These are phyloP conservation scores for Dictyostelium gargantuum DNA, from an alignment of 208 protist genomes.

Conservation along the genomic window DNA sequence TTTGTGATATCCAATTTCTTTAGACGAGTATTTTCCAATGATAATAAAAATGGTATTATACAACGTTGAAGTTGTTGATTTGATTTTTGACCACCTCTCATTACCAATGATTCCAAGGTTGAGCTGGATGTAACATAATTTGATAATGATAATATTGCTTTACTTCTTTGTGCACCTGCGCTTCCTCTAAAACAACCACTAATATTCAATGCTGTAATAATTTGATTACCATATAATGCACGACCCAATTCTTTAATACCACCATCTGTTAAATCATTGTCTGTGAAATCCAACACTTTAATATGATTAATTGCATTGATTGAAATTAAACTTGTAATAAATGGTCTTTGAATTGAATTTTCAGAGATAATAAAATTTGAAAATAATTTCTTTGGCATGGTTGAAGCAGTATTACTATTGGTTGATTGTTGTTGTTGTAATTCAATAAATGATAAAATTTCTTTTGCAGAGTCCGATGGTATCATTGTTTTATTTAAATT, in stretches of 20 bases:
- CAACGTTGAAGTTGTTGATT: conserved; percentile 17
- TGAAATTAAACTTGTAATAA: background rate
- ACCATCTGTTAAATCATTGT: conserved; percentile 26
- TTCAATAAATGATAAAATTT: background rate
- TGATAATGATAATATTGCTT: conserved; percentile 3
- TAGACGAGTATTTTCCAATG: background rate
- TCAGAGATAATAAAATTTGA: background rate
- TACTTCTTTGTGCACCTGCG: background rate
- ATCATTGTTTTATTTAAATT: background rate
- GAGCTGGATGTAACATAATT: conserved; percentile 4
- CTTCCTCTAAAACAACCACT: conserved; percentile 16
- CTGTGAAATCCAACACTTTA: background rate
- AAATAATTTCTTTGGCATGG: background rate
- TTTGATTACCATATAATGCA: conserved; percentile 19
- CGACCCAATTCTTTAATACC: conserved; percentile 39
- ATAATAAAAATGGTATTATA: conserved; percentile 23
- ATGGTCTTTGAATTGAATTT: background rate
- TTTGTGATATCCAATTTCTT: conserved; percentile 22
- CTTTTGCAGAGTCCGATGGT: conserved; percentile 7
- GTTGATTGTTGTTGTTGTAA: too few species aligned
- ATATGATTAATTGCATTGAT: background rate
- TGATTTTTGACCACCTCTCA: conserved; percentile 9
- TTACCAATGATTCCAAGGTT: background rate
- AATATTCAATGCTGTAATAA: background rate
- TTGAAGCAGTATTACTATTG: background rate